Conservation (phyloP, 2,329 filamentous ascomycete species). For the Hypoxylon rubiginosum region DNA sequence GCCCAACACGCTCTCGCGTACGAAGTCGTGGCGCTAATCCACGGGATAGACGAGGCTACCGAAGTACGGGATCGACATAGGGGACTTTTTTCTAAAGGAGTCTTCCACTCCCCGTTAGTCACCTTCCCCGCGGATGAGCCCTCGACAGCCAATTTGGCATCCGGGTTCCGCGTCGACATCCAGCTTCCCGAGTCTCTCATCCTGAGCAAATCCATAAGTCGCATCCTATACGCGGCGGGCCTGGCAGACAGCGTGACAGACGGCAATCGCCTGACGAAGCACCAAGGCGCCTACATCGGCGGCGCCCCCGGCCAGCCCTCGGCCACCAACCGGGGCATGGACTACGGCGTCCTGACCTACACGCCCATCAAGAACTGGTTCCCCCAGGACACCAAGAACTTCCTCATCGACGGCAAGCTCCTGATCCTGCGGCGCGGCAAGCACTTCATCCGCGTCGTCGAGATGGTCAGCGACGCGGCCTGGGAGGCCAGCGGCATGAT, state of each 20-base stretch:
- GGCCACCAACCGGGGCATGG: constrained; percentile 53
- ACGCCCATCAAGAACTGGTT: constrained; percentile 72
- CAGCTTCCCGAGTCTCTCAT: constrained; percentile 71
- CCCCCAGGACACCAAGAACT: constrained; percentile 69
- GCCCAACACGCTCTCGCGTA: constrained; percentile 87
- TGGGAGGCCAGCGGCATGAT: constrained; percentile 63
- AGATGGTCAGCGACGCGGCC: constrained; percentile 69
- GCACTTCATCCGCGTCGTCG: constrained; percentile 72
- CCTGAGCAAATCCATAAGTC: constrained; percentile 66
- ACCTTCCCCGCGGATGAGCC: constrained; percentile 41
- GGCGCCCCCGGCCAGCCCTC: constrained; percentile 59
- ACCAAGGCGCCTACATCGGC: constrained; percentile 72
- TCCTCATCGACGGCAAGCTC: constrained; percentile 70
- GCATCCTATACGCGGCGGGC: constrained; percentile 71
- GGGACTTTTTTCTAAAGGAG: constrained; percentile 60
- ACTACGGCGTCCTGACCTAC: constrained; percentile 69
- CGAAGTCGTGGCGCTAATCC: constrained; percentile 85
- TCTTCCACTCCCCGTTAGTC: constrained; percentile 29
- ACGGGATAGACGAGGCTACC: constrained; percentile 75
- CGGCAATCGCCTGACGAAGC: constrained; percentile 68
- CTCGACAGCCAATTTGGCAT: constrained; percentile 60
- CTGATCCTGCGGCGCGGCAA: constrained; percentile 74
- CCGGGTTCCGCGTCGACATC: constrained; percentile 63
- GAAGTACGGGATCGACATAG: constrained; percentile 70
- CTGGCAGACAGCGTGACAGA: constrained; percentile 69